These are phyloP conservation scores for Chlorophyllum brunneum DNA, from an alignment of 768 basidiomycete species.

Conservation along the genomic window DNA sequence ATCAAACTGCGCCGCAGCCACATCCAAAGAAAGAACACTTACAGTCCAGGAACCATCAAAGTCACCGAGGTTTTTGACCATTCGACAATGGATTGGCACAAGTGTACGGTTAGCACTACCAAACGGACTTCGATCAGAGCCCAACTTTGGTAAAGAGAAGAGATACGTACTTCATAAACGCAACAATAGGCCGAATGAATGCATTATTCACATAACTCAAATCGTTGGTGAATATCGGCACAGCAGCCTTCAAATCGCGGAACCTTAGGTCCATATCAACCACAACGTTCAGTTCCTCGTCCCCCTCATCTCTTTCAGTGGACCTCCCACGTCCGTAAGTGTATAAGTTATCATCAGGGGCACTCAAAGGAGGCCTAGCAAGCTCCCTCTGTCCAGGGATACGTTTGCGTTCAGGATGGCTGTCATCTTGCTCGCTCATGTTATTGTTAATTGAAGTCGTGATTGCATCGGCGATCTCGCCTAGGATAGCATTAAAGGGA, in stretches of 20 bases:
- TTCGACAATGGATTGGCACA: slow-evolving; percentile 88
- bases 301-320: slow-evolving; percentile 21
- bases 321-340: slow-evolving; percentile 20
- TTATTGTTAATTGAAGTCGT: slow-evolving; percentile 48
- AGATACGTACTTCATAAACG: slow-evolving; percentile 90
- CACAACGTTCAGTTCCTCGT: slow-evolving; percentile 42
- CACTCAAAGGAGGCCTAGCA: slow-evolving; percentile 76
- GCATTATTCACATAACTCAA: slow-evolving; percentile 92
- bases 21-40: slow-evolving; percentile 26
- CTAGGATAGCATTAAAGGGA: slow-evolving; percentile 77
- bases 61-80: slow-evolving; percentile 77
- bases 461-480: slow-evolving; percentile 89
- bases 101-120: slow-evolving; percentile 87
- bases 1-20: neutral
- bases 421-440: slow-evolving; percentile 24
- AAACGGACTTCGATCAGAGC: slow-evolving; percentile 12
- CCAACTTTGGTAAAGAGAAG: neutral
- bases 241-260: slow-evolving; percentile 90
- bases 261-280: slow-evolving; percentile 95
- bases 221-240: slow-evolving; percentile 88
- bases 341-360: slow-evolving; percentile 33
- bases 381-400: slow-evolving; percentile 88
- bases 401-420: slow-evolving; percentile 35
- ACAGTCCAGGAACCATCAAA: slow-evolving; percentile 98
- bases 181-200: slow-evolving; percentile 91